These are phyloP conservation scores for Entoloma clypeatum DNA, from an alignment of 1,284 basidiomycete genomes.

Conservation along the genomic window DNA sequence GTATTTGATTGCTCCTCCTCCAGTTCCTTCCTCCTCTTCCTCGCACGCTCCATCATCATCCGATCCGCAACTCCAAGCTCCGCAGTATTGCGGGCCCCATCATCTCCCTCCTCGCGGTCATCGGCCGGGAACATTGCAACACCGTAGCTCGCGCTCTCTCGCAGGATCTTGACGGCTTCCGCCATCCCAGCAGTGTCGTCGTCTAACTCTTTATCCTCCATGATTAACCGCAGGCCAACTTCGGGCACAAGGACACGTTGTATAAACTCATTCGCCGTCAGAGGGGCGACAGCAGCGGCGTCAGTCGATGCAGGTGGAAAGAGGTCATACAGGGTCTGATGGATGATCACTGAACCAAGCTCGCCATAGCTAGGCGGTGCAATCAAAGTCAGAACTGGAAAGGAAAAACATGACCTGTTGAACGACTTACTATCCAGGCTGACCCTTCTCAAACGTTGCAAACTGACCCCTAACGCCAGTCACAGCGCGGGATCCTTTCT, in stretches of 20 bases:
- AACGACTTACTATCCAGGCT: conserved; percentile 74
- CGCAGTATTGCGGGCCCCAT: conserved; percentile 29
- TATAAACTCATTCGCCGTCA: conserved; percentile 67
- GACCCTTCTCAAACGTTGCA: conserved; percentile 68
- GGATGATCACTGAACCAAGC: conserved; percentile 70
- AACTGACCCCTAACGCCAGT: conserved; percentile 69
- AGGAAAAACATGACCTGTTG: conserved; percentile 2
- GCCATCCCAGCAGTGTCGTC: conserved; percentile 29
- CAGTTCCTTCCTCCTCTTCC: conserved; percentile 55
- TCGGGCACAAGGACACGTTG: conserved; percentile 74
- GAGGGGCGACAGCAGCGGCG: conserved; percentile 48
- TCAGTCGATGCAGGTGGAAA: conserved; percentile 63
- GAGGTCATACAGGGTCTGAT: conserved; percentile 68
- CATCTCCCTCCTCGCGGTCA: conserved; percentile 42
- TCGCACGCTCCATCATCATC: conserved; percentile 66
- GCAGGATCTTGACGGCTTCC: conserved; percentile 55
- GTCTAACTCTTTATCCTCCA: conserved; percentile 55
- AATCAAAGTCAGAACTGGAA: conserved; percentile 4
- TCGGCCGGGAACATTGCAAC: conserved; percentile 74
- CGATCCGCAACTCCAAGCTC: conserved; percentile 47
- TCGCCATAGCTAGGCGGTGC: conserved; percentile 64
- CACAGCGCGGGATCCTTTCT: conserved; percentile 59
- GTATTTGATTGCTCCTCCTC: conserved; percentile 51
- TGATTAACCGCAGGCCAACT: conserved; percentile 65
- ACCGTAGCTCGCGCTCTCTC: conserved; percentile 72